phyloP scores from a whole-genome alignment of 371 early-diverging fungal species.

The Chytridium lagenaria region DNA sequence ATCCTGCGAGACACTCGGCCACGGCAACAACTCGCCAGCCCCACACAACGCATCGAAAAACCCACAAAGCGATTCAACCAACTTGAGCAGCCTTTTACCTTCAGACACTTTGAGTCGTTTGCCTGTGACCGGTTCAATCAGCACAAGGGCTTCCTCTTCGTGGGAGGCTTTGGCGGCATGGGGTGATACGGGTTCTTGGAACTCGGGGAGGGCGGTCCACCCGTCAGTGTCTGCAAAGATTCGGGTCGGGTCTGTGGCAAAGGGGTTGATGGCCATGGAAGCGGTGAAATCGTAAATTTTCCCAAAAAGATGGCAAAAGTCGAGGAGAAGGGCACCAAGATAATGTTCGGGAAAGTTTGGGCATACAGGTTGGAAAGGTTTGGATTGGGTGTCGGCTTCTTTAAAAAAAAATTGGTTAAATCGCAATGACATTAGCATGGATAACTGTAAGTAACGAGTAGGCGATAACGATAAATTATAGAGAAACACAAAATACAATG shows the following conservation, averaged over 20 bases:
- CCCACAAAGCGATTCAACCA: neutral
- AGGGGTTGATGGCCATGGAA: constrained; percentile 1
- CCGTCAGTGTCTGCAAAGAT: neutral
- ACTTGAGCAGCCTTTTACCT: neutral
- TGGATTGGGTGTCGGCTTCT: neutral
- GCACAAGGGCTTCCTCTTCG: neutral
- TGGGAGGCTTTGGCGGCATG: neutral
- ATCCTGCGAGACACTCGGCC: neutral
- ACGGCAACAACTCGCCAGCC: neutral
- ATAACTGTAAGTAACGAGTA: too few species aligned
- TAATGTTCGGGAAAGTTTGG: neutral
- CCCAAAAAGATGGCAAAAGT: constrained; percentile 24
- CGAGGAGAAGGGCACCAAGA: constrained; percentile 15
- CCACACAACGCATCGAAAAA: constrained; percentile 11
- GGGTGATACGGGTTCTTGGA: neutral
- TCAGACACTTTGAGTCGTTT: neutral
- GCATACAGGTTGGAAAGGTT: neutral
- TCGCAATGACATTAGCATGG: too few species aligned
- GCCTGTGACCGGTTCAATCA: neutral
- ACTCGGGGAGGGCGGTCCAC: neutral
- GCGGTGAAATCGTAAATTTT: constrained; percentile 11
- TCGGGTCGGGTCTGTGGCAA: neutral
- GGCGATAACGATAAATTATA: neutral
- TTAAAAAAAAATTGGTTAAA: neutral
- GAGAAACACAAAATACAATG: neutral